Evolutionary conservation across 805 yeast species (phyloP), one percentile per base, ranked within the genome.

Genomic region (Teunomyces funiuensis): DNA sequence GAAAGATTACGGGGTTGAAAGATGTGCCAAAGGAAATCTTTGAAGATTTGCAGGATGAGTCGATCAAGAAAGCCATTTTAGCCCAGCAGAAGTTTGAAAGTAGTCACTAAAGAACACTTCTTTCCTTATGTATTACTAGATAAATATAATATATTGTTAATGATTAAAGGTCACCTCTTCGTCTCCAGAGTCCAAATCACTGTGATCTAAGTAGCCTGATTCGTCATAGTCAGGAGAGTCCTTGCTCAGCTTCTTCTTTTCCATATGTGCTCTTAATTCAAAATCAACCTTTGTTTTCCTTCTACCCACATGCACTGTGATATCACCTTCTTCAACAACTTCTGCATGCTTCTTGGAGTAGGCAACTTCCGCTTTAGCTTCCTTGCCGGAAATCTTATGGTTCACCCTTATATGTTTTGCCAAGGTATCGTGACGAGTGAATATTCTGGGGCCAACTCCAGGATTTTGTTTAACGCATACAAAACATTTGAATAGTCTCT

Each of bases 341-440:
- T 71, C 75, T 1, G 75, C 76, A 39, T 71, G 69, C 40, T 67
- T 69, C 48, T 71, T 71, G 10, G 73, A 65, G 47, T 60, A 70
- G 0, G 74, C 74, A 28, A 71, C 75, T 46, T 70, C 75, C 0
- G 72, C 72, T 46, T 71, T 71, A 11, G 76, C 76, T 46, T 70
- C 76, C 42, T 70, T 69, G 22, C 74, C 75, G 1, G 71, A 64
- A 2, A 70, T 69, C 46, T 69, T 64, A 53, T 71, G 76, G 45
- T 71, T 71, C 3, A 71, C 76, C 29, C 76, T 51, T 4, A 90
- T 82, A 63, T 91, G 99, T 60, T 97, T 81, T 13, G 96, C 87
- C 47, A 91, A 74, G 1, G 99, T 97, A 65, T 91, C 99, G 59
- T 89, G 85, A 47, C 99, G 79, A 41, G 96, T 85, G 57, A 93